Percentiles rank a stretch among this genome's conserved stretches.
These are phyloP conservation scores for Amanita rubescens DNA, from an alignment of 768 basidiomycete genomes.

Conservation along the genomic window DNA sequence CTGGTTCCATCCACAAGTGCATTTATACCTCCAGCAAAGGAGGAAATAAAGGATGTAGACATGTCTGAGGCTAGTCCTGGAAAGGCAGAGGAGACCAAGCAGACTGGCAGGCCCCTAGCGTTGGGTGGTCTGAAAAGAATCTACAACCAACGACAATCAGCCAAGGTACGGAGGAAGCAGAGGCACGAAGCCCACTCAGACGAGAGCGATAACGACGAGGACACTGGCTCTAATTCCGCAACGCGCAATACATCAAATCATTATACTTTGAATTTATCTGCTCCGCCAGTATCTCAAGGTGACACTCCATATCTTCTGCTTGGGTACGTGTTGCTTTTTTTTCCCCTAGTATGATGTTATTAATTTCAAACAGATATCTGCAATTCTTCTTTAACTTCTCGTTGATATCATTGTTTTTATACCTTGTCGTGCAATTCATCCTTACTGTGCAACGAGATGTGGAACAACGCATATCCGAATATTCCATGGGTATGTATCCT, in stretches of 20 bases:
- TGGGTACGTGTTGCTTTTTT: slow-evolving; percentile 47
- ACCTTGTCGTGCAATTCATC: slow-evolving; percentile 80
- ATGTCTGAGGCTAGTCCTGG: slow-evolving; percentile 69
- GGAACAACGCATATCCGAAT: slow-evolving; percentile 76
- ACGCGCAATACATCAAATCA: slow-evolving; percentile 64
- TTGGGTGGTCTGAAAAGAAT: slow-evolving; percentile 60
- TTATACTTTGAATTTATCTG: slow-evolving; percentile 77
- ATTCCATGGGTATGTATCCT: slow-evolving; percentile 68
- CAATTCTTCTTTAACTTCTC: slow-evolving; percentile 94
- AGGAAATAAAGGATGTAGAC: slow-evolving; percentile 60
- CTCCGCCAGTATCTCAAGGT: slow-evolving; percentile 45
- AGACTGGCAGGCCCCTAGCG: slow-evolving; percentile 45
- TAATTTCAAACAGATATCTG: slow-evolving; percentile 54
- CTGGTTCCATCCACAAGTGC: slow-evolving; percentile 52
- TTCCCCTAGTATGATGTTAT: background rate
- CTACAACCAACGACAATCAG: slow-evolving; percentile 51
- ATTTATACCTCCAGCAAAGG: slow-evolving; percentile 32
- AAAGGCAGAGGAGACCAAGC: slow-evolving; percentile 33
- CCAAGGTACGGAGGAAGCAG: slow-evolving; percentile 23
- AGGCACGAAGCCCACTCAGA: slow-evolving; percentile 29
- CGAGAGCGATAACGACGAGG: slow-evolving; percentile 39
- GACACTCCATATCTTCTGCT: slow-evolving; percentile 78
- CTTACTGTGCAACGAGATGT: slow-evolving; percentile 89
- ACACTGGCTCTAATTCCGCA: slow-evolving; percentile 27
- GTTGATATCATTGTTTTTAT: slow-evolving; percentile 76